Conservation (phyloP, 2,329 filamentous ascomycete genomes). For the Cytospora paraplurivora region DNA sequence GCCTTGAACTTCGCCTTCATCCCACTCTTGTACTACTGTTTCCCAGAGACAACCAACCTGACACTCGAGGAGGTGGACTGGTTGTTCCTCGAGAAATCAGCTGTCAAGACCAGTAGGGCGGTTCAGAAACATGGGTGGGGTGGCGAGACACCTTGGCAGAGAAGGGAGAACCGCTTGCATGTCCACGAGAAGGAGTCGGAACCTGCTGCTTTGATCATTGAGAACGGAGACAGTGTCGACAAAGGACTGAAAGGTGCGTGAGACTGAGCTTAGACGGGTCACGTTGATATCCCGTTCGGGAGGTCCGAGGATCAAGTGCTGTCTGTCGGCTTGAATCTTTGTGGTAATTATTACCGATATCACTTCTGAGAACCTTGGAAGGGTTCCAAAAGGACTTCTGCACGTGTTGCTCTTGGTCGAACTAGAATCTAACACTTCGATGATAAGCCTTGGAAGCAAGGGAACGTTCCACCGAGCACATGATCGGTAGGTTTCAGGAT, state of each 20-base stretch:
- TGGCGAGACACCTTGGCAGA: conserved; percentile 25
- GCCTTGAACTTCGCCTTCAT: conserved; percentile 48
- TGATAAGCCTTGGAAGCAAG: no score
- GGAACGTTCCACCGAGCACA: no score
- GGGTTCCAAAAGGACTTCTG: no score
- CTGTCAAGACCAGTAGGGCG: conserved; percentile 21
- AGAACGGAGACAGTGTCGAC: not conserved
- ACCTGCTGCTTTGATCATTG: not conserved
- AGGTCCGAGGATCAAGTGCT: no score
- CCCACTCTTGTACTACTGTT: conserved; percentile 48
- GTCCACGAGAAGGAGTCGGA: conserved; percentile 8
- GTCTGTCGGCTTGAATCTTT: no score
- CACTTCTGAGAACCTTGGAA: no score
- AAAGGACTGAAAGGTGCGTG: not conserved
- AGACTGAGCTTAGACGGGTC: not conserved
- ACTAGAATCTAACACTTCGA: no score
- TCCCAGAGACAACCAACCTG: conserved; percentile 55
- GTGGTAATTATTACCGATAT: no score
- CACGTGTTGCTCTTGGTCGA: no score
- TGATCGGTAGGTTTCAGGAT: no score
- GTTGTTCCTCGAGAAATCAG: conserved; percentile 41
- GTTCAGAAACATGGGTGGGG: conserved; percentile 27
- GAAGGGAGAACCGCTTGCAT: conserved; percentile 18
- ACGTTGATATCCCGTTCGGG: no score
- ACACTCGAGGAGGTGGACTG: conserved; percentile 55